Evolutionary conservation across 2,329 filamentous ascomycete species (phyloP).

Genomic region (Xenosphaeropsis pyriputrescens): DNA sequence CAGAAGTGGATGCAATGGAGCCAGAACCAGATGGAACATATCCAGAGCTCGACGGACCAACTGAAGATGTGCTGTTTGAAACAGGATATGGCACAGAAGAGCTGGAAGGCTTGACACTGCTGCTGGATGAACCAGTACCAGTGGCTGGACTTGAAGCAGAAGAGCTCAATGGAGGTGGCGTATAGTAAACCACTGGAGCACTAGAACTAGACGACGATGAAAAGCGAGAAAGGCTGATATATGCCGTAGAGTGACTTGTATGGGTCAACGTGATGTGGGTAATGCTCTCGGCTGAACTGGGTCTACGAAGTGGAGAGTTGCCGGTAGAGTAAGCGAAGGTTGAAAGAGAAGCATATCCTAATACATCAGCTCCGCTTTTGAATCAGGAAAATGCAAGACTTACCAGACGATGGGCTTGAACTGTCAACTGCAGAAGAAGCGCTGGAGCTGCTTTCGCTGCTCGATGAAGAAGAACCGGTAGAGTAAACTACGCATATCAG

Average conservation of each 20-base stretch:
- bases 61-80: background rate
- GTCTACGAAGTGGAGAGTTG: background rate
- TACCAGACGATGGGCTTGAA: background rate
- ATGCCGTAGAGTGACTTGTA: background rate
- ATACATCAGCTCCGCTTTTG: background rate
- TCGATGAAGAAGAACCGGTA: background rate
- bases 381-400: too few relatives aligned
- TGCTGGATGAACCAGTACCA: background rate
- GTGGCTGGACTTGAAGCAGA: background rate
- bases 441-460: background rate
- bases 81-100: background rate
- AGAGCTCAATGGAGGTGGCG: background rate
- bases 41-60: background rate
- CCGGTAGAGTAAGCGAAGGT: background rate
- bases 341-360: background rate
- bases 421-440: background rate
- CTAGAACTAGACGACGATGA: background rate
- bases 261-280: background rate
- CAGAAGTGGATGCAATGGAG: too few relatives aligned
- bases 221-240: background rate
- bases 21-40: too few relatives aligned
- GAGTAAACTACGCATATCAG: background rate
- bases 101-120: background rate
- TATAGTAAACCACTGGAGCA: background rate
- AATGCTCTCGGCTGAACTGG: background rate